phyloP scores from a whole-genome alignment of 192 early-diverging fungal species.

The Nowakowskiella sp. region DNA sequence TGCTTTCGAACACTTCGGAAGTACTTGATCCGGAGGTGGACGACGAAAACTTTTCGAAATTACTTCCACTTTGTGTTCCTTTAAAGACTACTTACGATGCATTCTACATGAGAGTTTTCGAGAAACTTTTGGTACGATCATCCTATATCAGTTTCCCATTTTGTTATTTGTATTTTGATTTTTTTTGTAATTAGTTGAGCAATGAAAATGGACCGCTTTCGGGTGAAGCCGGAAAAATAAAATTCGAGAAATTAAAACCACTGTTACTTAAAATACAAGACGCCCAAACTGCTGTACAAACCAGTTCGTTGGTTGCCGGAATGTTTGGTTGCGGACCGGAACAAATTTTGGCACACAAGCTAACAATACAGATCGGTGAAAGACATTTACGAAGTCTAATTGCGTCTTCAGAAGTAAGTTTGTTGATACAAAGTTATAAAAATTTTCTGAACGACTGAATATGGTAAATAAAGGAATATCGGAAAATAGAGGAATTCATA shows the following conservation, averaged over 20 bases:
- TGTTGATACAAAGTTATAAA: too few relatives aligned
- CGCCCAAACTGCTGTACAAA: conserved; percentile 39
- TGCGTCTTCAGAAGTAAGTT: too few relatives aligned
- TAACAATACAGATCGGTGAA: conserved; percentile 42
- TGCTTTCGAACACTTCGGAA: conserved; percentile 40
- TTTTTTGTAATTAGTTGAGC: background rate
- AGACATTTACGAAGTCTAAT: conserved; percentile 10
- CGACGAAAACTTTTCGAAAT: conserved; percentile 37
- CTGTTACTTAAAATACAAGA: conserved; percentile 47
- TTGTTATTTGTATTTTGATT: background rate
- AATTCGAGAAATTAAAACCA: conserved; percentile 41
- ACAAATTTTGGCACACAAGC: conserved; percentile 49
- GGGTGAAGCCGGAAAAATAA: too few relatives aligned
- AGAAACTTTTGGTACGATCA: conserved; percentile 34
- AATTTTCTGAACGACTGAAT: too few relatives aligned
- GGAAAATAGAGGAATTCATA: too few relatives aligned
- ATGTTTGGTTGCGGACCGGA: conserved; percentile 52
- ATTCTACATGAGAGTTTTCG: conserved; percentile 55
- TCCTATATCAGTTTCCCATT: background rate
- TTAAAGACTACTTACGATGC: conserved; percentile 49
- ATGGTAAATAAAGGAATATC: background rate
- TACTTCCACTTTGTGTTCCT: conserved; percentile 47
- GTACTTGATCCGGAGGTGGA: conserved; percentile 45
- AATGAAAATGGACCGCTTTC: background rate
- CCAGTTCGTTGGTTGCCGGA: conserved; percentile 44